Percentiles rank a stretch among this genome's conserved stretches.
Evolutionary conservation across 208 protist genomes (phyloP).

Genomic region (Vickermania spadyakhi): DNA sequence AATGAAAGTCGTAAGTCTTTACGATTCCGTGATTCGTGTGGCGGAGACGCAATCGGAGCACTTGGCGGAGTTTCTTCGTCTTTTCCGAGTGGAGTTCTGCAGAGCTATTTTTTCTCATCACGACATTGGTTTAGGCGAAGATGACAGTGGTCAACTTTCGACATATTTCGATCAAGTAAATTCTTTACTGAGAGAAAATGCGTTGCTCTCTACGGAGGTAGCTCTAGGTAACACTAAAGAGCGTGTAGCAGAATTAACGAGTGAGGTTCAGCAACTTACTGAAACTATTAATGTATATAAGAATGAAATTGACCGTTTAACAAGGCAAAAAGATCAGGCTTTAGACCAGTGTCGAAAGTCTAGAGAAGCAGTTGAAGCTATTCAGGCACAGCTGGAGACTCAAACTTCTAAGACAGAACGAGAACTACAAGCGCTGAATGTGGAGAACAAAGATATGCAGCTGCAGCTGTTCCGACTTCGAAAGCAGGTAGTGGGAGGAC

Average conservation of each 20-base stretch:
- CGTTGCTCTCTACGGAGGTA: slow-evolving; percentile 36
- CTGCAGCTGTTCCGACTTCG: slow-evolving; percentile 75
- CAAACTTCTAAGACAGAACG: slow-evolving; percentile 25
- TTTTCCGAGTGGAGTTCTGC: slow-evolving; percentile 83
- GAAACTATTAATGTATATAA: slow-evolving; percentile 54
- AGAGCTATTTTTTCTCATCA: slow-evolving; percentile 48
- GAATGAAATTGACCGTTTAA: slow-evolving; percentile 55
- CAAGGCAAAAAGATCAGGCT: slow-evolving; percentile 48
- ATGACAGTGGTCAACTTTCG: slow-evolving; percentile 9
- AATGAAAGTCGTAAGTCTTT: slow-evolving; percentile 44
- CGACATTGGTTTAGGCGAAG: slow-evolving; percentile 6
- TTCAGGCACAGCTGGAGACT: slow-evolving; percentile 11
- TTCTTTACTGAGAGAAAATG: slow-evolving; percentile 59
- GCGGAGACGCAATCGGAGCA: slow-evolving; percentile 30
- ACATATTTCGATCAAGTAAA: slow-evolving; percentile 79
- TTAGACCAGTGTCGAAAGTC: slow-evolving; percentile 36
- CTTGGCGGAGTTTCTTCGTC: slow-evolving; percentile 54
- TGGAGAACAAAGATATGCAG: slow-evolving; percentile 86
- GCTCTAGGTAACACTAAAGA: slow-evolving; percentile 41
- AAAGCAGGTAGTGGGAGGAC: slow-evolving; percentile 64
- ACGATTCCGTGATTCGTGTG: slow-evolving; percentile 35
- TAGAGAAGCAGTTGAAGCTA: slow-evolving; percentile 22
- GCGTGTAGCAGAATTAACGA: slow-evolving; percentile 32
- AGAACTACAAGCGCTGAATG: slow-evolving; percentile 46
- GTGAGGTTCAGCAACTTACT: slow-evolving; percentile 32